Conservation (phyloP, 495 filamentous ascomycete species). For the Daldinia decipiens region DNA sequence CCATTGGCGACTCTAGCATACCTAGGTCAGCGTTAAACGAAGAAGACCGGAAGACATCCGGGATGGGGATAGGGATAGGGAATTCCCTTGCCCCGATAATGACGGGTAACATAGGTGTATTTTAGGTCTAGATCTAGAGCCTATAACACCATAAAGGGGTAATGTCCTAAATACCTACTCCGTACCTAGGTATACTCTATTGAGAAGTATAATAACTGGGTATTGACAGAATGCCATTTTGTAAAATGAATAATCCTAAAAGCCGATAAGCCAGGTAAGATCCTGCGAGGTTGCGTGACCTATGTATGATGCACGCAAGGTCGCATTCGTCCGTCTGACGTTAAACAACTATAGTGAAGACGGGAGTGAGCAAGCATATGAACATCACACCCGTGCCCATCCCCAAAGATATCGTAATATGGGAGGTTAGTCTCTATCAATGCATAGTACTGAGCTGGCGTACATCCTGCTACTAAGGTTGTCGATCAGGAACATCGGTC, state of each 20-base stretch:
- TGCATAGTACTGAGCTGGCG: background rate
- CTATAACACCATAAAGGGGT: too few species aligned
- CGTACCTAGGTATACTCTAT: too few species aligned
- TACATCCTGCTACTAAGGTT: background rate
- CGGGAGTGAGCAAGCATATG: background rate
- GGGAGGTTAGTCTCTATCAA: background rate
- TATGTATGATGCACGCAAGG: conserved; percentile 21
- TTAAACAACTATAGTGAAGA: background rate
- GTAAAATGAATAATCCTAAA: background rate
- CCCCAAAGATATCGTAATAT: background rate
- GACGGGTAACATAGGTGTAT: background rate
- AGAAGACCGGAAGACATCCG: conserved; percentile 14
- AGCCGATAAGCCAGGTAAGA: conserved; percentile 4
- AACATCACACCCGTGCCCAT: background rate
- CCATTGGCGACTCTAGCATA: conserved; percentile 19
- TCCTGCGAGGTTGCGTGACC: conserved; percentile 22
- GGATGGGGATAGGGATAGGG: background rate
- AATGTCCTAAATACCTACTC: background rate
- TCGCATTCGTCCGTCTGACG: conserved; percentile 30
- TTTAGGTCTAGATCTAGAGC: too few species aligned
- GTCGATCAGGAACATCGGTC: background rate
- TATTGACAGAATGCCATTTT: background rate
- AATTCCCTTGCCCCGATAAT: conserved; percentile 21
- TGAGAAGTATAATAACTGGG: background rate
- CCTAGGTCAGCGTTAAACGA: conserved; percentile 12